A percentile compares a stretch with the other conserved stretches of the same genome.
Conservation (phyloP, 176 grass and related monocot species). For the Eleusine indica region DNA sequence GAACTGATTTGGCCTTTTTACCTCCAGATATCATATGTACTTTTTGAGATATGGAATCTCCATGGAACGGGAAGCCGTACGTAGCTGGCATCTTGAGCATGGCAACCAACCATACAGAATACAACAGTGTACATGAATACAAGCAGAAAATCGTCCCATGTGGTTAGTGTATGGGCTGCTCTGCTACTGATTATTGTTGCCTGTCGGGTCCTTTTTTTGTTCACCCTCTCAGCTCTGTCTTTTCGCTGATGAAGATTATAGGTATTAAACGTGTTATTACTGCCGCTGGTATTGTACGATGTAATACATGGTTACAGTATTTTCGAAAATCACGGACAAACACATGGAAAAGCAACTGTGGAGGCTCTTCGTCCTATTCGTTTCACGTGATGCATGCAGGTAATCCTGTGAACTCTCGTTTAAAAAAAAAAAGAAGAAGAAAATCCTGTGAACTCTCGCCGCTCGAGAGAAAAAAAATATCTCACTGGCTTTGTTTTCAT, state of each 20-base stretch:
- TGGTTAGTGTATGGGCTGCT: not conserved
- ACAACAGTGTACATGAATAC: not conserved
- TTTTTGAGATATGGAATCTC: conserved; percentile 11
- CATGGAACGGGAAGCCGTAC: not conserved
- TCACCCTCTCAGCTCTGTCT: not conserved
- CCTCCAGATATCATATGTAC: not conserved
- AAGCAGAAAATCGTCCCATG: not conserved
- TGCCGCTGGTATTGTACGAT: not conserved
- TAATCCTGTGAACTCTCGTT: not conserved
- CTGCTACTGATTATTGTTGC: not conserved
- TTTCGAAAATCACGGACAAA: not conserved
- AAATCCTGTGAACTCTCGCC: not conserved
- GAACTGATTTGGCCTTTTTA: not conserved
- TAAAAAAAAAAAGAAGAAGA: too few relatives aligned
- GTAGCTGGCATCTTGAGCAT: too few relatives aligned
- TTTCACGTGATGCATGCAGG: not conserved
- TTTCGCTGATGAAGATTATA: not conserved
- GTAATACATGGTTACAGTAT: not conserved
- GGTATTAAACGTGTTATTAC: not conserved
- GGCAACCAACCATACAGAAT: too few relatives aligned
- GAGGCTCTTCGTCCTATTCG: not conserved
- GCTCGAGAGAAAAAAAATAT: not conserved
- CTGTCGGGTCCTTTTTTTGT: not conserved
- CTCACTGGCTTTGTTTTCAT: not conserved
- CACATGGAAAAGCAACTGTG: not conserved